phyloP scores from a whole-genome alignment of 2,329 filamentous ascomycete genomes.

The Trichoderma pleuroti region DNA sequence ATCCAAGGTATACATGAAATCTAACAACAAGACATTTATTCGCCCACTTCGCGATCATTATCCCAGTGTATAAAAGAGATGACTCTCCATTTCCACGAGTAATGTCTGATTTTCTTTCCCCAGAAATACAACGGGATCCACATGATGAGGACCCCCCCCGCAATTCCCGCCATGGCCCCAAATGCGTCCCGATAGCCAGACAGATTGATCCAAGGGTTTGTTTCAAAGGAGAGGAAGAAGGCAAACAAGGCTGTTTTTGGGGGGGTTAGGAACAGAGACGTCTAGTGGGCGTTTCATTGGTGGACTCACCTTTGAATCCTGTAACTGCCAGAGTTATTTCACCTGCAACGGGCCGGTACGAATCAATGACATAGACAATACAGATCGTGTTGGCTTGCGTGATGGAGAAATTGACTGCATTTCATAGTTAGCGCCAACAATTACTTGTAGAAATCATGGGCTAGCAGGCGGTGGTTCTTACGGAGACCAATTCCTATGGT shows the following conservation, averaged over 20 bases:
- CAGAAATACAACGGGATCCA: constrained; percentile 52
- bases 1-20: not conserved
- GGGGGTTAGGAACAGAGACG: constrained; percentile 18
- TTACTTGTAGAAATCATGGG: not conserved
- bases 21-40: constrained; percentile 33
- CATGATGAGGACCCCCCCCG: constrained; percentile 43
- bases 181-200: constrained; percentile 50
- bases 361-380: constrained; percentile 56
- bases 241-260: constrained; percentile 48
- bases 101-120: constrained; percentile 46
- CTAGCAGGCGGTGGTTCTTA: constrained; percentile 31
- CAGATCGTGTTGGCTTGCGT: constrained; percentile 54
- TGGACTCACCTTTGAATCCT: constrained; percentile 50
- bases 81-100: constrained; percentile 47
- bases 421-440: constrained; percentile 7
- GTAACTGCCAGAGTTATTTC: constrained; percentile 52
- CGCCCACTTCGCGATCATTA: constrained; percentile 52
- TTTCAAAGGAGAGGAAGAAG: constrained; percentile 58
- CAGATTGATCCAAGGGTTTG: constrained; percentile 53
- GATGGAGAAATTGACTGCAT: constrained; percentile 52
- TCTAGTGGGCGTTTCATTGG: not conserved
- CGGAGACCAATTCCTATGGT: constrained; percentile 52
- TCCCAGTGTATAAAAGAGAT: constrained; percentile 48
- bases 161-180: constrained; percentile 56
- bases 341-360: constrained; percentile 55